phyloP scores from a whole-genome alignment of 306 rosid genomes.

The Biancaea sappan region DNA sequence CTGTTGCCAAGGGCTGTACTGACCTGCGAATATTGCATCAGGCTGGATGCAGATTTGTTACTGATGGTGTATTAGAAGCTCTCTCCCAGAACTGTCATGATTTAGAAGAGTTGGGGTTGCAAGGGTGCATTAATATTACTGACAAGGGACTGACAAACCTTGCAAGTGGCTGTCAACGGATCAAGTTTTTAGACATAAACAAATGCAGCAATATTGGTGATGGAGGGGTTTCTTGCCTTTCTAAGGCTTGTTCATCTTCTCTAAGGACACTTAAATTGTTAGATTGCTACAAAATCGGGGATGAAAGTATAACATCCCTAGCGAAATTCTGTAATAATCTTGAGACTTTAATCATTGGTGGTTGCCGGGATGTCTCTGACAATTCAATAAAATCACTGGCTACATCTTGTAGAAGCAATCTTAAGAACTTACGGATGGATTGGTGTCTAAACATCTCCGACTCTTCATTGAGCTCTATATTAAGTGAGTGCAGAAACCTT shows the following conservation, averaged over 20 bases:
- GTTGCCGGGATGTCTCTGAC: conserved; percentile 81
- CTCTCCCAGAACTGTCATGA: conserved; percentile 70
- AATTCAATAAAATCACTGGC: conserved; percentile 66
- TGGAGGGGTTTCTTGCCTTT: conserved; percentile 66
- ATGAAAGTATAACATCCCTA: conserved; percentile 57
- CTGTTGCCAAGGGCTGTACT: conserved; percentile 80
- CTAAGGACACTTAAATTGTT: conserved; percentile 75
- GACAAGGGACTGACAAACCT: conserved; percentile 70
- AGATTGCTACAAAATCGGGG: conserved; percentile 85
- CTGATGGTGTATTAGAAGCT: conserved; percentile 56
- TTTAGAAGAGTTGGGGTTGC: conserved; percentile 72
- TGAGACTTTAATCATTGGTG: conserved; percentile 80
- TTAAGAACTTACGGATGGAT: conserved; percentile 87
- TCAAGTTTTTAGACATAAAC: conserved; percentile 65
- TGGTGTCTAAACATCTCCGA: conserved; percentile 84
- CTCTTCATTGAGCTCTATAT: conserved; percentile 69
- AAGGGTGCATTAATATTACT: conserved; percentile 72
- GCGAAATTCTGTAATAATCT: conserved; percentile 69
- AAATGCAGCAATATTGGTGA: conserved; percentile 86
- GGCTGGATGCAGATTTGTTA: conserved; percentile 73
- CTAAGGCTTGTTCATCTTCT: conserved; percentile 67
- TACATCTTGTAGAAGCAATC: conserved; percentile 55
- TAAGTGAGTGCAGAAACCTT: conserved; percentile 66
- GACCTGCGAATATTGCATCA: conserved; percentile 65
- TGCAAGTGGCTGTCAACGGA: conserved; percentile 63